Base-by-base conservation (phyloP, 345 rosid species). In the Gossypium arboreum region DNA sequence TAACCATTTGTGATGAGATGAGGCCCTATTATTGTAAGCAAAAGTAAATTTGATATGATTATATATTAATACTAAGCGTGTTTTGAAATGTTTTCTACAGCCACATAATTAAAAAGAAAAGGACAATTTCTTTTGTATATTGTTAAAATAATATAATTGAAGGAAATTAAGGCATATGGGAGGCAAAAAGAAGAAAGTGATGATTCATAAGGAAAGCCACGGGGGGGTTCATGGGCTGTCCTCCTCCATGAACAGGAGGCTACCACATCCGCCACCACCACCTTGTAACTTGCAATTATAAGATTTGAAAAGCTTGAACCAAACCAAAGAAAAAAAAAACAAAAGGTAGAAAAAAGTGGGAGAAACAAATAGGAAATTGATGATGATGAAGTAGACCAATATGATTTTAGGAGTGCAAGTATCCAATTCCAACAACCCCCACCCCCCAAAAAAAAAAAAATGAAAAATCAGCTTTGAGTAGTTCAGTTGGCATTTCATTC, bases 301-400 rank as follows among this genome's bases (percentile, higher is more conserved):
- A 71, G 80, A 17, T 85, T 85, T 85, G 83, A 83, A 85, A 55
- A 81, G 81, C 61, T 72, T 65, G 15, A 75, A 59, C 76, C 55
- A 47, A 75, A 52, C 77, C 77, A 80, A 71, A 34, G 41, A 34
- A 34, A 34, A 34, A 29, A 34, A 34, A 34, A 34, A 79, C 56
- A 41, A 57, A 16, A 59, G 17, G 39, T 12, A 65, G 66, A 57
- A 41, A 60, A 15, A 16, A 2, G 45, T 17, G 39, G 17, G 52
- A 60, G n/a, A 25, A 60, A 60, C 34, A 57, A 57, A 57, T 57
- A 16, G 65, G 15, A 59, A 60, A 60, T 2, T 60, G 65, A 75
- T 81, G 87, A 87, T 87, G 67, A 79, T 79, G 76, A 71, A 47
- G 76, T 76, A 78, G 87, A 84, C 86, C 81, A 64, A 9, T 56